Conservation (phyloP, 495 filamentous ascomycete species). For the Recurvomyces mirabilis region DNA sequence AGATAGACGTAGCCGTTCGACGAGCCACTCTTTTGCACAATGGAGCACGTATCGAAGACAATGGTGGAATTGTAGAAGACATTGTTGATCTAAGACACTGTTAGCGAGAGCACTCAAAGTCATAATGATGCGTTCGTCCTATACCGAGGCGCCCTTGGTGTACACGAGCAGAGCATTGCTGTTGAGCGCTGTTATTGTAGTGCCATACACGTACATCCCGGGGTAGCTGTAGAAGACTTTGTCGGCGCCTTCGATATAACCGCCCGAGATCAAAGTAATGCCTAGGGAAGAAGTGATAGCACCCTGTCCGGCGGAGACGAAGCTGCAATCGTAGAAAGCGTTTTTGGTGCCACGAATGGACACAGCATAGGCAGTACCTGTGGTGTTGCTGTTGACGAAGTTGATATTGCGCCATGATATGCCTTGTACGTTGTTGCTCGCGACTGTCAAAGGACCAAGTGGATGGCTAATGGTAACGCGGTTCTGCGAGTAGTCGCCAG, state of each 20-base stretch:
- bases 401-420: slow-evolving; percentile 8
- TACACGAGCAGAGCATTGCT: too few relatives aligned
- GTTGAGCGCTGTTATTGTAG: slow-evolving; percentile 1
- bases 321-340: slow-evolving; percentile 8
- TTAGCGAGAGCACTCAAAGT: too few relatives aligned
- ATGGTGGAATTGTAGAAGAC: slow-evolving; percentile 12
- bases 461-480: neutral
- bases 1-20: slow-evolving; percentile 13
- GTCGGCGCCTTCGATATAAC: slow-evolving; percentile 12
- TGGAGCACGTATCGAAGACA: slow-evolving; percentile 6
- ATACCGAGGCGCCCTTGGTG: too few relatives aligned
- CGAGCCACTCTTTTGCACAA: slow-evolving; percentile 5
- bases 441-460: slow-evolving; percentile 4
- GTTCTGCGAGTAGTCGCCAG: neutral
- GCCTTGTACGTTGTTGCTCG: neutral
- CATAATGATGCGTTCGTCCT: too few relatives aligned
- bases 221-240: slow-evolving; percentile 10
- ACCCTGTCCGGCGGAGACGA: slow-evolving; percentile 5
- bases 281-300: neutral
- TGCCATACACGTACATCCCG: slow-evolving; percentile 6
- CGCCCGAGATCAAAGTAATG: neutral
- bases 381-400: slow-evolving; percentile 1
- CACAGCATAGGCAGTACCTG: slow-evolving; percentile 1
- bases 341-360: slow-evolving; percentile 9
- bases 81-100: slow-evolving; percentile 3